Evolutionary conservation across 805 yeast species (phyloP).

Genomic region (Brettanomyces bruxellensis): DNA sequence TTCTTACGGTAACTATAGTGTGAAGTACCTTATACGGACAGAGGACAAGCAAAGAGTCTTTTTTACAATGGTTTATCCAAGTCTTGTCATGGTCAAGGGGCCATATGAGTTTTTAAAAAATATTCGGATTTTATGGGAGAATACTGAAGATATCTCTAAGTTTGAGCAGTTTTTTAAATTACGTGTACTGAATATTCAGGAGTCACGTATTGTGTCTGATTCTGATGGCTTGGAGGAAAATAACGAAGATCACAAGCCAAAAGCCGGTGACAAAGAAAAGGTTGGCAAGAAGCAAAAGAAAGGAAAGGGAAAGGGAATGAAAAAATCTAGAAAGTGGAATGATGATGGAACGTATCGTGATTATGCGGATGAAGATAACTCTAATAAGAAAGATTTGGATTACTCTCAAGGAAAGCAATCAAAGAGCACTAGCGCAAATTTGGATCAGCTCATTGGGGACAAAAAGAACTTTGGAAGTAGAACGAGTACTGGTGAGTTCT

Average conservation of each 20-base stretch:
- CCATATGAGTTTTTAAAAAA: constrained; percentile 22
- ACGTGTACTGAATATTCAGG: constrained; percentile 23
- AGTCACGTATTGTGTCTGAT: constrained; percentile 22
- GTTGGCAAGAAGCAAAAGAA: constrained; percentile 1
- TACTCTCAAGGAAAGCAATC: constrained; percentile 32
- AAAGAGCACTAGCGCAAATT: constrained; percentile 15
- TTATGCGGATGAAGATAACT: constrained; percentile 24
- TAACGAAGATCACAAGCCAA: constrained; percentile 9
- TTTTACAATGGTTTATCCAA: constrained; percentile 34
- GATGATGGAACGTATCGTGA: constrained; percentile 51
- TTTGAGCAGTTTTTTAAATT: constrained; percentile 30
- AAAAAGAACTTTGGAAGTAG: constrained; percentile 32
- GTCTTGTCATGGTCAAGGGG: constrained; percentile 22
- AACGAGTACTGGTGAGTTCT: constrained; percentile 47
- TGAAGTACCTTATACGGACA: constrained; percentile 32
- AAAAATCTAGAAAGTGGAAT: constrained; percentile 56
- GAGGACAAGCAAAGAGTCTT: constrained; percentile 25
- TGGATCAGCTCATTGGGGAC: constrained; percentile 29
- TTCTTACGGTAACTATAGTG: constrained; percentile 31
- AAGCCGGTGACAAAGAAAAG: constrained; percentile 6
- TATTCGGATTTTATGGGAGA: constrained; percentile 16
- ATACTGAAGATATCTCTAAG: constrained; percentile 21
- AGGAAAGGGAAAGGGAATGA: constrained; percentile 11
- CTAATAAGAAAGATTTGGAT: constrained; percentile 33
- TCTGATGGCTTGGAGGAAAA: constrained; percentile 61